Conservation (phyloP, 495 filamentous ascomycete genomes). For the Bacidia rubella region DNA sequence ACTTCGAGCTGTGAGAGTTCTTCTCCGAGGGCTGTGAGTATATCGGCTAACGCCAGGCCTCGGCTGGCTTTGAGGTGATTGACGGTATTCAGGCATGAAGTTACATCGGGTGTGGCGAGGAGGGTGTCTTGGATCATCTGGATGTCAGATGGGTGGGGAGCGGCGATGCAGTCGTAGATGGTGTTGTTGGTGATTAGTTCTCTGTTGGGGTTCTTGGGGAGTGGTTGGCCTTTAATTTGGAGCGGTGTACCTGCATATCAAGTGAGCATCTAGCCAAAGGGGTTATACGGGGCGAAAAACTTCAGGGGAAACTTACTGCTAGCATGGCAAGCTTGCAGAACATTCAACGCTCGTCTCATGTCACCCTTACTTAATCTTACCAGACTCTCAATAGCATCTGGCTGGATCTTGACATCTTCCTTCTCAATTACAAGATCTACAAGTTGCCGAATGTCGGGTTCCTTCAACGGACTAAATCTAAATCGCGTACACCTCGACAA, state of each 20-base stretch:
- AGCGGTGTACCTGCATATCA: conserved; percentile 47
- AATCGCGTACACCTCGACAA: conserved; percentile 91
- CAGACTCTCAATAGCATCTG: conserved; percentile 64
- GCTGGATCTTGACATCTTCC: conserved; percentile 69
- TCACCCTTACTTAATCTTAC: conserved; percentile 86
- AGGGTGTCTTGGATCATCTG: conserved; percentile 70
- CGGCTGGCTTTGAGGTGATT: conserved; percentile 73
- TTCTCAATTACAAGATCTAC: conserved; percentile 85
- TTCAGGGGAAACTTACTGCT: conserved; percentile 47
- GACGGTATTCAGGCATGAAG: conserved; percentile 70
- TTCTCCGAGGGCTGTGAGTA: conserved; percentile 71
- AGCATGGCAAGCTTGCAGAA: conserved; percentile 91
- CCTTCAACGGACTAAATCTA: conserved; percentile 86
- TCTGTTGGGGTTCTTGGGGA: conserved; percentile 38
- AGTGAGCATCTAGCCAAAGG: not conserved
- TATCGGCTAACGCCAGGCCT: conserved; percentile 88
- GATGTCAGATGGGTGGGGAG: conserved; percentile 84
- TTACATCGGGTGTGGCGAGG: conserved; percentile 70
- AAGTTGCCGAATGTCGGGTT: conserved; percentile 63
- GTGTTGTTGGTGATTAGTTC: conserved; percentile 81
- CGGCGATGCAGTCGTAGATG: conserved; percentile 96
- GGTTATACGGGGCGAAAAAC: not conserved
- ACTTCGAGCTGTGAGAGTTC: conserved; percentile 74
- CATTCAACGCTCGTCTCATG: conserved; percentile 90
- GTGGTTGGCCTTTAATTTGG: conserved; percentile 42